phyloP scores from a whole-genome alignment of 139 green algal genomes.

The Nannochloris sp. region DNA sequence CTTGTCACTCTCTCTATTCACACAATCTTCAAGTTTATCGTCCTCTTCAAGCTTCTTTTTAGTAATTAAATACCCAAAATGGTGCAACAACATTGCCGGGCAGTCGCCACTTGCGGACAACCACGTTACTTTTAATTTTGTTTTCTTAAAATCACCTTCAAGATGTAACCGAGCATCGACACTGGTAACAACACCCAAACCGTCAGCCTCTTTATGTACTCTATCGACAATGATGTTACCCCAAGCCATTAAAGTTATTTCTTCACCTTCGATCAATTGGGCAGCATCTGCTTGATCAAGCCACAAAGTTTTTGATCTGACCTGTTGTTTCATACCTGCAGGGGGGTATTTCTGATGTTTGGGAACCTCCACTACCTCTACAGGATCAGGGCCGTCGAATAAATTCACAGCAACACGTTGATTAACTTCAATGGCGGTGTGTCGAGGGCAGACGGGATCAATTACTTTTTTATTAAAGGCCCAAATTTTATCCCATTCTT shows the following conservation, averaged over 20 bases:
- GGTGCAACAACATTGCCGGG: slow-evolving; percentile 40
- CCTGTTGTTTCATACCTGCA: slow-evolving; percentile 68
- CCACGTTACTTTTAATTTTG: slow-evolving; percentile 97
- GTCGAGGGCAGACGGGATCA: slow-evolving; percentile 73
- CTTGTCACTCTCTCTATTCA: slow-evolving; percentile 50
- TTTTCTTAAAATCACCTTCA: slow-evolving; percentile 89
- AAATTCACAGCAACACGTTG: slow-evolving; percentile 52
- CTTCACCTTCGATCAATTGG: slow-evolving; percentile 69
- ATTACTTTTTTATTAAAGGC: slow-evolving; percentile 95
- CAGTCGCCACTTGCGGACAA: slow-evolving; percentile 56
- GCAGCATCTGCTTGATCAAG: slow-evolving; percentile 85
- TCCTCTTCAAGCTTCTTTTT: slow-evolving; percentile 94
- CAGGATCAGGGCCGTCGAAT: slow-evolving; percentile 40
- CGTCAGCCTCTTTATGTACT: slow-evolving; percentile 2
- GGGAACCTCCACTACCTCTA: slow-evolving; percentile 52
- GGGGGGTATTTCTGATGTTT: slow-evolving; percentile 88
- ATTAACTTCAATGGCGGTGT: slow-evolving; percentile 71
- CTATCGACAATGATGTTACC: slow-evolving; percentile 82
- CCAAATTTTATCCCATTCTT: slow-evolving; percentile 99
- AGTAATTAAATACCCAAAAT: slow-evolving; percentile 94
- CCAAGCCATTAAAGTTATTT: slow-evolving; percentile 99
- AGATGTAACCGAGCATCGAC: slow-evolving; percentile 64
- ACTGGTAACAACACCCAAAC: slow-evolving; percentile 1
- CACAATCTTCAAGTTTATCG: slow-evolving; percentile 74
- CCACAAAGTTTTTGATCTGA: slow-evolving; percentile 42